These are phyloP conservation scores for Penicillium cinerascens DNA, from an alignment of 495 filamentous ascomycete species.

Conservation along the genomic window DNA sequence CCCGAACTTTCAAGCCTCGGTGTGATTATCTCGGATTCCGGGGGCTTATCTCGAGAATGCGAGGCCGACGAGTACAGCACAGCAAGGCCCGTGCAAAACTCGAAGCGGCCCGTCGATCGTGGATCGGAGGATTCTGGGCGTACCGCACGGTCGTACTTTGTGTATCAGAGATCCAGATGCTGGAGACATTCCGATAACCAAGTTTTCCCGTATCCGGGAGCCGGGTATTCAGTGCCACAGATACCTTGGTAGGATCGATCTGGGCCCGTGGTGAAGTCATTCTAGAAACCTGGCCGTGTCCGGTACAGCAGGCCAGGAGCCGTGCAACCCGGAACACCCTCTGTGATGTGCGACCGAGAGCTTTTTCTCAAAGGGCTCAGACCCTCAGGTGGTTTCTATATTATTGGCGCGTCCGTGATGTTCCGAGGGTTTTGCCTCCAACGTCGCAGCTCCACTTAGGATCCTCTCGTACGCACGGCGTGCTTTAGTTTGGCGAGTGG, in stretches of 20 bases:
- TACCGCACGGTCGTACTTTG: background rate
- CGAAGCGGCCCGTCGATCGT: constrained; percentile 10
- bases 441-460: background rate
- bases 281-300: background rate
- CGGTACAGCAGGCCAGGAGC: background rate
- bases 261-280: background rate
- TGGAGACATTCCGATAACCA: background rate
- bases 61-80: background rate
- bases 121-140: background rate
- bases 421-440: constrained; percentile 1
- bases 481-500: background rate
- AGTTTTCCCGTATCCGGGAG: background rate
- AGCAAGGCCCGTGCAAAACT: constrained; percentile 2
- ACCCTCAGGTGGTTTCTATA: background rate
- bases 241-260: background rate
- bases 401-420: background rate
- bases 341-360: no score
- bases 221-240: background rate
- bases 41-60: background rate
- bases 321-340: background rate
- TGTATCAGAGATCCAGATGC: no score
- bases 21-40: background rate
- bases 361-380: background rate
- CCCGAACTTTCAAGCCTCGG: background rate
- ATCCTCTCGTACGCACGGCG: background rate